Evolutionary conservation across 2,329 filamentous ascomycete species (phyloP), one percentile per base, ranked within the genome.

Genomic region (Fusarium longipes): DNA sequence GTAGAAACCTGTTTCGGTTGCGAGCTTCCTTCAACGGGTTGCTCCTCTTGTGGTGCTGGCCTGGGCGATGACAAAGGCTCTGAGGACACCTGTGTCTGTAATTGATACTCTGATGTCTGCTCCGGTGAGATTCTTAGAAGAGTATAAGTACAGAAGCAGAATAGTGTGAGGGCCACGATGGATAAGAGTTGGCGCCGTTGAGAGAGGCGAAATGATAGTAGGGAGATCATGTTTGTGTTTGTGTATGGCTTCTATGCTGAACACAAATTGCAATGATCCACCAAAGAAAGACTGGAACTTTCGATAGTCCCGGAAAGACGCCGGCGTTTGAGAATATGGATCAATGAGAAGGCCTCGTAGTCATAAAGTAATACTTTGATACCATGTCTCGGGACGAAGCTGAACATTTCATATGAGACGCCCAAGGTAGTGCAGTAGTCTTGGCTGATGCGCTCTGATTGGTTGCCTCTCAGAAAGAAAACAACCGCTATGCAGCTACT

Each of bases 181-280:
- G 78, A 63, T 55, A 80, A 57, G 61, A 78, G 57, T 60, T 82
- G 79, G 57, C 81, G 80, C 67, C 78, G 79, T 63, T 79, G 78
- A 27, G 54, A 67, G 17, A 56, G 53, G 35, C 79, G 79, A 32
- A 65, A 63, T 2, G 67, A 61, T 39, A 62, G 18, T 9, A 70
- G 45, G 11, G 52, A 50, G 40, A 65, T 45, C 76, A 79, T 78
- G 48, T 57, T 67, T 65, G 50, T 78, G 48, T 57, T 67, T 65
- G 50, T 51, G 32, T 40, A 43, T 48, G 56, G 60, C 36, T 38
- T 49, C 44, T 52, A 47, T 45, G n/a, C 57, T 62, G 42, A 57
- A 57, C 43, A 59, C 51, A 49, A 58, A 42, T 33, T 29, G 18
- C 30, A 36, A 18, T 27, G 15, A 32, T 25, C 20, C 45, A 47